phyloP scores from a whole-genome alignment of 2,329 filamentous ascomycete species.

The Scedosporium apiospermum region DNA sequence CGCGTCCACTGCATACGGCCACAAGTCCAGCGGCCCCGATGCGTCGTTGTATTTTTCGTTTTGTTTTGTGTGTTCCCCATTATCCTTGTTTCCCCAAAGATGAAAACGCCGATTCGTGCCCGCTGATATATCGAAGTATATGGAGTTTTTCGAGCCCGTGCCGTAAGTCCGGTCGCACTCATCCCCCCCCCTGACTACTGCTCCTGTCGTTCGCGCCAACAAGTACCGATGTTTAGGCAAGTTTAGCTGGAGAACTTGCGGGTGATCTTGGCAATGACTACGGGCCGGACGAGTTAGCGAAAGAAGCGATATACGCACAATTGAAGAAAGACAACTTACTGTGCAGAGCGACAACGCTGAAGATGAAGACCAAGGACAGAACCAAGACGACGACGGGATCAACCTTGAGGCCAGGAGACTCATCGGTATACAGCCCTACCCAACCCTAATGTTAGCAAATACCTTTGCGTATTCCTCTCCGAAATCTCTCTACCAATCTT shows the following conservation, averaged over 20 bases:
- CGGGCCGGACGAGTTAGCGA: slow-evolving; percentile 10
- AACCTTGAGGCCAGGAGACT: slow-evolving; percentile 93
- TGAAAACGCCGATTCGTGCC: neutral
- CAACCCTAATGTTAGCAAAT: slow-evolving; percentile 15
- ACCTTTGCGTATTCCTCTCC: neutral
- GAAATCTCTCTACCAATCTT: neutral
- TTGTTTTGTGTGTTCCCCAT: neutral
- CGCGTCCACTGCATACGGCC: neutral
- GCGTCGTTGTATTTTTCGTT: neutral
- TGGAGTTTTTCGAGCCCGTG: neutral
- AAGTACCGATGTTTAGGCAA: neutral
- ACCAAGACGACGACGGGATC: slow-evolving; percentile 97
- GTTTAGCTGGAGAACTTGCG: slow-evolving; percentile 67
- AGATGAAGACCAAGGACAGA: slow-evolving; percentile 95
- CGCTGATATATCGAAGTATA: neutral
- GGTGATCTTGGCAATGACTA: slow-evolving; percentile 93
- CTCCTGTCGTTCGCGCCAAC: neutral
- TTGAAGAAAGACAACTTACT: slow-evolving; percentile 49
- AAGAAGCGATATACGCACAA: neutral
- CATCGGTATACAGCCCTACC: slow-evolving; percentile 88
- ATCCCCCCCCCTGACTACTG: neutral
- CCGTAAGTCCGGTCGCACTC: neutral
- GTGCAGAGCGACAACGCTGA: slow-evolving; percentile 94
- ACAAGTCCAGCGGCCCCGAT: neutral
- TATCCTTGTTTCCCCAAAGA: neutral